Evolutionary conservation across 441 rosid genomes (phyloP).

Genomic region (Populus tomentosa): DNA sequence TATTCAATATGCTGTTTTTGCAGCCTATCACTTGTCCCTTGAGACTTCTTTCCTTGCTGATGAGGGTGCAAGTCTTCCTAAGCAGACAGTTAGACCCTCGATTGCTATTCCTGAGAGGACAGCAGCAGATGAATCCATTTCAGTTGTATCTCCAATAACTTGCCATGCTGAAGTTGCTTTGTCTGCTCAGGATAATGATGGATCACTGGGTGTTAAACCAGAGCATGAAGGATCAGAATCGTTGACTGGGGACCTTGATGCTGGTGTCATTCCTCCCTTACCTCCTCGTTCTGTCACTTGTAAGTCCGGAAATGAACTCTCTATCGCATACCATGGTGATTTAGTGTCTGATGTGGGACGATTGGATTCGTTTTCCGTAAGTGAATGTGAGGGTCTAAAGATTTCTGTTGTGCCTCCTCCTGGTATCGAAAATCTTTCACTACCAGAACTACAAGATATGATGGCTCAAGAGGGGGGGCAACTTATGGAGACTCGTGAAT

Average conservation of each 20-base stretch:
- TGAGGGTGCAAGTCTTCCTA: conserved; percentile 96
- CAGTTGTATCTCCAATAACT: conserved; percentile 29
- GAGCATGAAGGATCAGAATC: conserved; percentile 41
- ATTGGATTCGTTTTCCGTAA: conserved; percentile 24
- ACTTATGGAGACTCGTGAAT: conserved; percentile 31
- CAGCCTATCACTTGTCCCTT: conserved; percentile 90
- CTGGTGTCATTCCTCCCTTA: conserved; percentile 27
- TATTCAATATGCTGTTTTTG: conserved; percentile 86
- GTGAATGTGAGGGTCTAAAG: conserved; percentile 32
- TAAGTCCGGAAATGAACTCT: conserved; percentile 29
- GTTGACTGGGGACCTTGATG: conserved; percentile 34
- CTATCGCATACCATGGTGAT: conserved; percentile 33
- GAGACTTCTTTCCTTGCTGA: conserved; percentile 98
- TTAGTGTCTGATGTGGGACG: conserved; percentile 27
- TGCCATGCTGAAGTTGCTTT: conserved; percentile 25
- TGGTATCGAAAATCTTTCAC: conserved; percentile 19
- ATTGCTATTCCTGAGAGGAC: conserved; percentile 45
- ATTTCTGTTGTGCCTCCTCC: conserved; percentile 16
- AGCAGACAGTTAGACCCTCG: conserved; percentile 38
- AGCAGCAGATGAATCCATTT: conserved; percentile 35
- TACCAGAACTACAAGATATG: conserved; percentile 32
- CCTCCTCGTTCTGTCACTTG: conserved; percentile 25
- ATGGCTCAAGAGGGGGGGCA: conserved; percentile 37
- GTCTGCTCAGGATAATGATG: conserved; percentile 43
- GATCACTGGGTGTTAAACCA: conserved; percentile 12